A percentile compares a stretch with the other conserved stretches of the same genome.
phyloP scores from a whole-genome alignment of 2,329 filamentous ascomycete species.

The Fusarium avenaceum region DNA sequence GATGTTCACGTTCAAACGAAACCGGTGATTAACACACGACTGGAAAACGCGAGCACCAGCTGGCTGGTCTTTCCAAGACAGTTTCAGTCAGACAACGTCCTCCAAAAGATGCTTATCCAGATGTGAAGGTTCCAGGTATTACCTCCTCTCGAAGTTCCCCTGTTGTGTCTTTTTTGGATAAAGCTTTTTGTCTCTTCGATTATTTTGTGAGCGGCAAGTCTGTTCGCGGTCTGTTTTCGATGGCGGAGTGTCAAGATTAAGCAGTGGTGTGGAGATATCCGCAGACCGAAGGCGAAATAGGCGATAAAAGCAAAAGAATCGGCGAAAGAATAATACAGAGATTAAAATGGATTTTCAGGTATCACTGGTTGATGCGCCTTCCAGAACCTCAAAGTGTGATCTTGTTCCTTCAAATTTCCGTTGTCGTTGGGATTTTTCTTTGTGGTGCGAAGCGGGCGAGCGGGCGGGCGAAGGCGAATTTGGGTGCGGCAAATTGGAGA shows the following conservation, averaged over 20 bases:
- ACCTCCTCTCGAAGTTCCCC: constrained; percentile 32
- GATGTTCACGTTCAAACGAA: constrained; percentile 46
- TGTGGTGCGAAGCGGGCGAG: constrained; percentile 35
- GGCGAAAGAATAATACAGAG: constrained; percentile 50
- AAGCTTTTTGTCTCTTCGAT: constrained; percentile 44
- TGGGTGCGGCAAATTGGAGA: constrained; percentile 30
- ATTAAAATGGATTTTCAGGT: constrained; percentile 47
- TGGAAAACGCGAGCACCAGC: constrained; percentile 46
- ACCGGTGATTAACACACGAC: constrained; percentile 45
- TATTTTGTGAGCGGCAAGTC: constrained; percentile 43
- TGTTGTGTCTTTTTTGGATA: constrained; percentile 45
- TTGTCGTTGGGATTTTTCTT: constrained; percentile 39
- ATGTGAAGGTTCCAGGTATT: constrained; percentile 35
- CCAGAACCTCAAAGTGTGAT: constrained; percentile 43
- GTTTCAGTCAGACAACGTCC: constrained; percentile 37
- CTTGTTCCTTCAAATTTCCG: constrained; percentile 44
- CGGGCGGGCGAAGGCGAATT: constrained; percentile 25
- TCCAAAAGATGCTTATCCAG: constrained; percentile 43
- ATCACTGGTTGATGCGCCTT: constrained; percentile 50
- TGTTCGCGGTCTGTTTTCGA: constrained; percentile 46
- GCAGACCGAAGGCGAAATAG: constrained; percentile 34
- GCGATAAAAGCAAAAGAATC: constrained; percentile 48
- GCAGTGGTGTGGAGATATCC: constrained; percentile 34
- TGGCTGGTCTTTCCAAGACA: constrained; percentile 43
- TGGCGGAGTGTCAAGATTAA: constrained; percentile 44